Conservation (phyloP, 2,329 filamentous ascomycete species). For the Endothia cerciana region DNA sequence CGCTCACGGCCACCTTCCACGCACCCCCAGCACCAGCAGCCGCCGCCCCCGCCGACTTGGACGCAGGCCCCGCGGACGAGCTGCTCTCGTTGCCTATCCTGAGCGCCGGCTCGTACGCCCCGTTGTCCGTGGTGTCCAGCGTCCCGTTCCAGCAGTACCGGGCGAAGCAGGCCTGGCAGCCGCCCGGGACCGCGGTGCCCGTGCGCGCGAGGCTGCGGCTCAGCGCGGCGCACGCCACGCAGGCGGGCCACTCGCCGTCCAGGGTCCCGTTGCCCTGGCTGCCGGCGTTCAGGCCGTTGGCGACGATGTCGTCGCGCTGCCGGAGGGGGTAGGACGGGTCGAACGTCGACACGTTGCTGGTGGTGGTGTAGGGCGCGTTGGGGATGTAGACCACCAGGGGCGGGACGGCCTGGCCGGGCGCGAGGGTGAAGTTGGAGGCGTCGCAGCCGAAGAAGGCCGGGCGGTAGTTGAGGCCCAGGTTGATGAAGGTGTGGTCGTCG, state of each 20-base stretch:
- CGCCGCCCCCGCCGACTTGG: constrained; percentile 8
- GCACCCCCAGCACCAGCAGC: background rate
- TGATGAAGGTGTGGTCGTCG: constrained; percentile 57
- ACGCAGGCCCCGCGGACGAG: constrained; percentile 7
- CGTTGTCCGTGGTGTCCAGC: constrained; percentile 32
- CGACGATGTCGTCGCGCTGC: constrained; percentile 78
- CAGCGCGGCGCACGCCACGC: constrained; percentile 86
- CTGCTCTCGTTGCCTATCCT: constrained; percentile 35
- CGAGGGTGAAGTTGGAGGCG: constrained; percentile 38
- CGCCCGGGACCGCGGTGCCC: constrained; percentile 66
- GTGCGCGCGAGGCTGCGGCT: constrained; percentile 76
- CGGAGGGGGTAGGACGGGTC: constrained; percentile 63
- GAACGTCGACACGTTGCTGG: constrained; percentile 82
- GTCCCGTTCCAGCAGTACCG: constrained; percentile 96
- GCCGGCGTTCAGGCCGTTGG: constrained; percentile 82
- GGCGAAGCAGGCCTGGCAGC: constrained; percentile 76
- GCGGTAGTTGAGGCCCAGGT: constrained; percentile 60
- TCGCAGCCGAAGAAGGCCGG: constrained; percentile 69
- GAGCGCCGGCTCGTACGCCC: constrained; percentile 38
- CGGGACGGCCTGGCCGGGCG: constrained; percentile 29
- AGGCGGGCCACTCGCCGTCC: constrained; percentile 76
- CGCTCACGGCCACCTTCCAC: background rate
- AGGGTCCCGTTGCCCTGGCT: constrained; percentile 82
- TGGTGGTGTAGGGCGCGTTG: constrained; percentile 77
- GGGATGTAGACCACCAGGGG: constrained; percentile 69